Evolutionary conservation across 306 rosid species (phyloP), one percentile per base, ranked within the genome.

Genomic region (Trichosanthes cucumerina): DNA sequence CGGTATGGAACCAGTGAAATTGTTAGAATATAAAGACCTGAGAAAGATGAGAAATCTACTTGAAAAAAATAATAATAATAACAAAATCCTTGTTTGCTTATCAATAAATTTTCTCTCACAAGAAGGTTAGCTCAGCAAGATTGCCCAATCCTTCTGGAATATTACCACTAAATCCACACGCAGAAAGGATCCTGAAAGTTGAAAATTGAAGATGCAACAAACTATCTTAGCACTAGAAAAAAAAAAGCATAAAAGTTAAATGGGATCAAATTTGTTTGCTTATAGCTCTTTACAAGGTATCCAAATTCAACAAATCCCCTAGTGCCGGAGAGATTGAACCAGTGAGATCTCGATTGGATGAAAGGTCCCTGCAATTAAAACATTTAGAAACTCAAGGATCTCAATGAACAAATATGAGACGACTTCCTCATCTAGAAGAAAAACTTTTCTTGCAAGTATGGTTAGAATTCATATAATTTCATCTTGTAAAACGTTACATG

Each of bases 11-110:
- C 97, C 97, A 18, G 97, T 85, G 80, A 95, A 86, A 68, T 86
- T 88, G 85, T 95, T 95, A 50, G 90, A 84, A 80, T 92, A 90
- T 57, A 95, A 83, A 77, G 99, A 97, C 96, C 99, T 92, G 89
- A n/a, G 72, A 79, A 19, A 73, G 58, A 75, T 6, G 46, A 77
- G 23, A 64, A 23, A 9, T 23, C 19, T 50, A 43, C 33, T 28
- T 66, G 34, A 1, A 16, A 33, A 63, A 15, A 8, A 34, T 54
- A 62, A 41, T 6, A 24, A 8, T 28, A 24, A 7, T 34, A 24
- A 65, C 24, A 77, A 71, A 2, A 43, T 6, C 26, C 28, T 80
- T 66, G 57, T 75, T 36, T 74, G 33, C 36, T 73, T 38, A 39
- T 38, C 36, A 79, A 58, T 44, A 76, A 41, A 77, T 26, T 75